Evolutionary conservation across 164 flowering plant species (phyloP), one percentile per base, ranked within the genome.

Genomic region (Brasenia schreberi): DNA sequence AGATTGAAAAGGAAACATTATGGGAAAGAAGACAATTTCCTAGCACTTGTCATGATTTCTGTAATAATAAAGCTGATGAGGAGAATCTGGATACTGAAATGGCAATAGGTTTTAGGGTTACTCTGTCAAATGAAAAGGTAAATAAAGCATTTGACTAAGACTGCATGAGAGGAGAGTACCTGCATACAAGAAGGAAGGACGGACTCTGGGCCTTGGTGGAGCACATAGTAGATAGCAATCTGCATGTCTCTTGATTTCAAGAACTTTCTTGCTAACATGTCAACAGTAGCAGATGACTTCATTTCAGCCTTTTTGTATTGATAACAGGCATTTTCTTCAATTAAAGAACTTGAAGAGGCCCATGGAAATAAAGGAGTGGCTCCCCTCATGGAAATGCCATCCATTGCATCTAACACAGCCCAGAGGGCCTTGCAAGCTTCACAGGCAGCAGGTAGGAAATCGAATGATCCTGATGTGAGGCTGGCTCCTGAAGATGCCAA

Each of bases 401-500:
- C 99, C 43, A 76, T 65, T 53, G 90, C 89, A 80, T 87, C 81
- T 61, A 85, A 72, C 68, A 95, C 67, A 33, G 82, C 86, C 96
- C 97, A 95, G n/a, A 91, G 70, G 64, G 90, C 96, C 71, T 79
- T 81, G 74, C 90, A 85, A 11, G 90, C 87, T 82, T 91, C 99
- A 65, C 84, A 80, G 72, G 96, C 96, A 71, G 88, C 92, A 65
- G 87, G 87, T 66, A 83, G 72, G 72, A 87, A 75, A 78, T 77
- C 77, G 71, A 90, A 76, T 66, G 96, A 87, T 68, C 94, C 96
- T 59, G 90, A 81, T 68, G 74, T 77, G 61, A 87, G 87, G 72
- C 95, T 82, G 19, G 87, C 72, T 19, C 99, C 99, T 33, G 89
- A 79, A 70, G 74, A 69, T 43, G 79, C 84, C 71, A 95, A 78